Evolutionary conservation across 768 basidiomycete species (phyloP).

Genomic region (Artomyces pyxidatus): DNA sequence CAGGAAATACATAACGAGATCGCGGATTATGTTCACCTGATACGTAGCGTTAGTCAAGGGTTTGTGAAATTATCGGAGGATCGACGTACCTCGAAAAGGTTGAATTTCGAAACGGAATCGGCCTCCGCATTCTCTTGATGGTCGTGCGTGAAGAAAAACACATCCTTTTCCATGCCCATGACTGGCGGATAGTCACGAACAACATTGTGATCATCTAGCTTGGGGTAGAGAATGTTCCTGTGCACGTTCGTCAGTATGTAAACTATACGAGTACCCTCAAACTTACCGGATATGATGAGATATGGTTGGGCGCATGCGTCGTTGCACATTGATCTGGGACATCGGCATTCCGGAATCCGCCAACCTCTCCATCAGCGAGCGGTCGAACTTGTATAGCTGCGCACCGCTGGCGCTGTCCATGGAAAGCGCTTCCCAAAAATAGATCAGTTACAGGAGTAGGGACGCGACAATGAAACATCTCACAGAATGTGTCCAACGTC

Average conservation of each 20-base stretch:
- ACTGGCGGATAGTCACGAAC: constrained; percentile 47
- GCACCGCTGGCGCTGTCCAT: constrained; percentile 55
- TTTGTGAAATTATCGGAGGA: no score
- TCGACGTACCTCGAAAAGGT: constrained; percentile 51
- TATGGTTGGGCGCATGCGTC: constrained; percentile 69
- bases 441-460: background rate
- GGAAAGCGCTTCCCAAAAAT: constrained; percentile 43
- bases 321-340: constrained; percentile 64
- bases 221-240: constrained; percentile 54
- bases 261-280: background rate
- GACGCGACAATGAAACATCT: constrained; percentile 11
- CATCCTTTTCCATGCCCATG: constrained; percentile 51
- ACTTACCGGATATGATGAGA: constrained; percentile 49
- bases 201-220: constrained; percentile 46
- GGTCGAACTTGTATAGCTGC: constrained; percentile 53
- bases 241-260: background rate
- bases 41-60: no score
- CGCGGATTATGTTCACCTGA: constrained; percentile 38
- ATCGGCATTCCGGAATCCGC: constrained; percentile 48
- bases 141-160: constrained; percentile 61
- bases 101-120: constrained; percentile 60
- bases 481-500: constrained; percentile 55
- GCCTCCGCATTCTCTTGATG: constrained; percentile 53
- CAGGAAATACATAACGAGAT: constrained; percentile 45
- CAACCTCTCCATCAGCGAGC: constrained; percentile 68